These are phyloP conservation scores for Penicillium paradoxum DNA, from an alignment of 495 filamentous ascomycete genomes.

Conservation along the genomic window DNA sequence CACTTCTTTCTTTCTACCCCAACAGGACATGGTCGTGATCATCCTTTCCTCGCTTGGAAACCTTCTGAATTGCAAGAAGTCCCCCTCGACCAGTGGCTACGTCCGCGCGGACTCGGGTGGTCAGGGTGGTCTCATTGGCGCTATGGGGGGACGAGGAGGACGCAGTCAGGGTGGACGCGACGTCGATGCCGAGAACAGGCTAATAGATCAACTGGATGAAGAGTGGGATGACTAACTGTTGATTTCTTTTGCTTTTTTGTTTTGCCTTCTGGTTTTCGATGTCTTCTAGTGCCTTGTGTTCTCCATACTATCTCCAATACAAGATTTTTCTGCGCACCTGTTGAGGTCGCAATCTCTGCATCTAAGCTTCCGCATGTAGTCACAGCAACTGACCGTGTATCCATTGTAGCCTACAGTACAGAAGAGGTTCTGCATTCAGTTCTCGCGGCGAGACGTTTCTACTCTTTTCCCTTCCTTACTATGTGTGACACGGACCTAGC, in stretches of 20 bases:
- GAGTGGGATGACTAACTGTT: constrained; percentile 57
- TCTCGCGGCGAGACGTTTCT: too few species aligned
- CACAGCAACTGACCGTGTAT: too few species aligned
- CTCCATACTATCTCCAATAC: background rate
- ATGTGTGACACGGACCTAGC: too few species aligned
- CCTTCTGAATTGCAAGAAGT: constrained; percentile 48
- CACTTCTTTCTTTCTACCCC: constrained; percentile 9
- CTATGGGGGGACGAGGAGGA: constrained; percentile 36
- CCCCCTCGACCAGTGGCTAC: constrained; percentile 50
- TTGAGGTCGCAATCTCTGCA: too few species aligned
- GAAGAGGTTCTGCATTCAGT: too few species aligned
- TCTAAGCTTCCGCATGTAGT: too few species aligned
- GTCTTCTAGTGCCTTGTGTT: background rate
- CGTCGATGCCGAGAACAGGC: constrained; percentile 80
- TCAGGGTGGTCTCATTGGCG: constrained; percentile 32
- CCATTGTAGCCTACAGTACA: too few species aligned
- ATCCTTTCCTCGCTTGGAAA: constrained; percentile 68
- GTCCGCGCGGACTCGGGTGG: constrained; percentile 37
- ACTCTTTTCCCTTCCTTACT: too few species aligned
- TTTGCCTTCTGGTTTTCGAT: too few species aligned
- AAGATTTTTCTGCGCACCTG: background rate
- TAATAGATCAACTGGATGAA: constrained; percentile 96
- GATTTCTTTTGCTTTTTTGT: background rate
- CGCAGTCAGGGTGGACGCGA: constrained; percentile 40
- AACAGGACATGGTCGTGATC: constrained; percentile 78